Evolutionary conservation across 768 basidiomycete species (phyloP), one percentile per base, ranked within the genome.

Genomic region (Boletus coccyginus): DNA sequence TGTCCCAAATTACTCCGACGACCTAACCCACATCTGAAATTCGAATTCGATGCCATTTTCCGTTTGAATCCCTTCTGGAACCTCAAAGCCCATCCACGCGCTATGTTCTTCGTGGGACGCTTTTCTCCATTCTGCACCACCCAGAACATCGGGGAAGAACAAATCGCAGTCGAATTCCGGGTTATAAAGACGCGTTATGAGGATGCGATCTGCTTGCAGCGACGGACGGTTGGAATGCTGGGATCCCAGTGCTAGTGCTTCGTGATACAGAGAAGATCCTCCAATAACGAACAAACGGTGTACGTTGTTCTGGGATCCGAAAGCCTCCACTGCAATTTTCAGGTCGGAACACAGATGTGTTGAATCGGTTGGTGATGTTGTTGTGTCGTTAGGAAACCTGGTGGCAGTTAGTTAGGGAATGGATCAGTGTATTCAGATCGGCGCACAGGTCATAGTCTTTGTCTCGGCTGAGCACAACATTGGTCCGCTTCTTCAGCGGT

Each of bases 1-100:
- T 29, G n/a, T 29, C 42, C 49, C 50, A 50, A 16, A 24, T 21
- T 41, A 33, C 49, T 66, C 69, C 54, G 56, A 33, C 52, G 66
- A 69, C 50, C 82, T 80, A 48, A 84, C 79, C 96, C 96, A 99
- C 94, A 99, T 94, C 77, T 99, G 92, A 72, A 87, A 97, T 75
- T 92, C 90, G 70, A 95, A 99, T 61, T 80, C 77, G 44, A 92
- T 77, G 11, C 87, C 92, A 52, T 89, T 88, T 72, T 97, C 94
- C 69, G 85, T 83, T 70, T 91, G 87, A 64, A 82, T 73, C 5
- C 91, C 93, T 58, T 78, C 75, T 13, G 87, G 80, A 46, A 95
- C 90, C 12, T 87, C 82, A 64, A 88, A 90, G n/a, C 64, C 93
- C 0, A 83, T 84, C 93, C 94, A 98, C 11, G 76, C 78, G 58